phyloP scores from a whole-genome alignment of 305 asterid genomes.

The Fraxinus greggii region DNA sequence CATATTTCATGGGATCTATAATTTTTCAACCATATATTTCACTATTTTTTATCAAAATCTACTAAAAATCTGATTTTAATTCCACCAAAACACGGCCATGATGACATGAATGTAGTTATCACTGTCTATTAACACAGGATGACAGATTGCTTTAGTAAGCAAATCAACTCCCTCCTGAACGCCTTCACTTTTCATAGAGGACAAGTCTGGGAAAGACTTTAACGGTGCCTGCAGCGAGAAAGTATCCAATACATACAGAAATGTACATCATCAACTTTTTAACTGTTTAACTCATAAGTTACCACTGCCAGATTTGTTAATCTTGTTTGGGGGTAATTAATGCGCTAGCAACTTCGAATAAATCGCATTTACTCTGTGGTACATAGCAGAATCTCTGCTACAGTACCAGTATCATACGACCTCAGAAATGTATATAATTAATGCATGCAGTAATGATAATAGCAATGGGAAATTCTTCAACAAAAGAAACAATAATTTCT shows the following conservation, averaged over 20 bases:
- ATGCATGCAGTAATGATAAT: conserved; percentile 9
- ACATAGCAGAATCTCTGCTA: conserved; percentile 29
- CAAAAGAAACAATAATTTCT: conserved; percentile 14
- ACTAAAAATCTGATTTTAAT: too few species aligned
- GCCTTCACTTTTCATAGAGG: conserved; percentile 22
- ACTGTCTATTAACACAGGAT: too few species aligned
- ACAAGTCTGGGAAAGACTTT: conserved; percentile 23
- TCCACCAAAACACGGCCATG: too few species aligned
- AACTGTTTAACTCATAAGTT: background rate
- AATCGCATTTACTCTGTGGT: conserved; percentile 21
- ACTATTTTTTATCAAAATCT: too few species aligned
- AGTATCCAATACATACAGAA: background rate
- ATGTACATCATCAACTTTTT: background rate
- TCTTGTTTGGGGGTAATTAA: background rate
- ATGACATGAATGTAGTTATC: too few species aligned
- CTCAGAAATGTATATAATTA: conserved; percentile 28
- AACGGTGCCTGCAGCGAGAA: conserved; percentile 13
- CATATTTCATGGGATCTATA: too few species aligned
- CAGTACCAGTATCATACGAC: conserved; percentile 17
- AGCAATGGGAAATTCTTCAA: background rate
- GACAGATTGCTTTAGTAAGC: too few species aligned
- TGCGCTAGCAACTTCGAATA: background rate
- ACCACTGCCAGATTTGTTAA: background rate
- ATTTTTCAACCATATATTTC: too few species aligned
- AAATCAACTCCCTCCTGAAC: too few species aligned